phyloP scores from a whole-genome alignment of 2,329 filamentous ascomycete species.

The Trichoderma koningii region DNA sequence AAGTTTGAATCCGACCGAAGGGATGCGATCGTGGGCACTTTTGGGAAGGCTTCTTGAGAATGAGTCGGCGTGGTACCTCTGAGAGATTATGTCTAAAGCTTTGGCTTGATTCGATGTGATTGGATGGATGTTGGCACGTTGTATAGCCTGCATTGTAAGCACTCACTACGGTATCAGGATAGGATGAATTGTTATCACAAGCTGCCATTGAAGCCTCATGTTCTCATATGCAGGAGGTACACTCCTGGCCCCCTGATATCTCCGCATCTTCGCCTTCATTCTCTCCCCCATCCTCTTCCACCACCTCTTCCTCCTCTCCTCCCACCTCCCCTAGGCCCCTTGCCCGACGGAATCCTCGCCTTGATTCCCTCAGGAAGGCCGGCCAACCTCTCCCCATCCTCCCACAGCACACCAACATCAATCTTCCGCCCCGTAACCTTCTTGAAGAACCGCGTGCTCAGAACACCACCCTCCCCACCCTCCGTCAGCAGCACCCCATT shows the following conservation, averaged over 20 bases:
- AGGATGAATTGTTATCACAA: neutral
- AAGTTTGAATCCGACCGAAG: slow-evolving; percentile 32
- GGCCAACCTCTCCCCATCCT: slow-evolving; percentile 65
- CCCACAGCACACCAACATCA: slow-evolving; percentile 67
- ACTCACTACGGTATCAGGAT: neutral
- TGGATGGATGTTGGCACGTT: neutral
- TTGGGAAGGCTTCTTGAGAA: neutral
- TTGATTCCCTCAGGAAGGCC: slow-evolving; percentile 66
- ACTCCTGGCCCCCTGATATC: neutral
- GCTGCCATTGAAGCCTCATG: neutral
- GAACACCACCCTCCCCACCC: slow-evolving; percentile 58
- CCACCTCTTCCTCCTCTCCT: slow-evolving; percentile 44
- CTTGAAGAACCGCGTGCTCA: slow-evolving; percentile 69
- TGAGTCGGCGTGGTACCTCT: too few species aligned
- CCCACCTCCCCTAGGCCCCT: slow-evolving; percentile 49
- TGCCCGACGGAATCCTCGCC: slow-evolving; percentile 50
- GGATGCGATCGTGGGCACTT: neutral
- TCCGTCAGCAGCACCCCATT: slow-evolving; percentile 75
- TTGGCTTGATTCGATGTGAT: neutral
- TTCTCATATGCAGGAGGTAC: slow-evolving; percentile 11
- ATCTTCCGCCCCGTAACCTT: slow-evolving; percentile 65
- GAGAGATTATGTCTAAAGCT: neutral
- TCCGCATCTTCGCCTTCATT: slow-evolving; percentile 27
- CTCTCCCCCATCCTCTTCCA: slow-evolving; percentile 40
- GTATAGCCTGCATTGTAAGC: neutral